phyloP scores from a whole-genome alignment of 805 yeast genomes.

The Hanseniaspora lachancei region DNA sequence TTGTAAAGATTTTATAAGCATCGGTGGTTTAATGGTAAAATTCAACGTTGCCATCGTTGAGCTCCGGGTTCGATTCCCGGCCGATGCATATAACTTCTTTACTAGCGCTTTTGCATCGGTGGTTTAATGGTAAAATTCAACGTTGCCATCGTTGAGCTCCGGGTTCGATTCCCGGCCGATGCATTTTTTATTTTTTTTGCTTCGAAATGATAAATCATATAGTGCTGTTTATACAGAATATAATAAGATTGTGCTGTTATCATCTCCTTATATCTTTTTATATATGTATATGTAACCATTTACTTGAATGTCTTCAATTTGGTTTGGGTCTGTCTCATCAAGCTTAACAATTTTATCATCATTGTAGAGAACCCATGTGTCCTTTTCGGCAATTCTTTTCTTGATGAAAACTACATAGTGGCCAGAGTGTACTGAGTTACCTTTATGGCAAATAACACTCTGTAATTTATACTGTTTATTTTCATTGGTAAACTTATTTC shows the following conservation, averaged over 20 bases:
- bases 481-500: conserved; percentile 15
- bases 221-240: neutral
- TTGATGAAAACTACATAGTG: conserved; percentile 74
- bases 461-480: conserved; percentile 28
- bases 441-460: conserved; percentile 77
- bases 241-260: neutral
- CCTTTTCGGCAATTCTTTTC: conserved; percentile 28
- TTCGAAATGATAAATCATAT: neutral
- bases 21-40: conserved; percentile 29
- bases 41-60: conserved; percentile 29
- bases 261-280: conserved; percentile 13
- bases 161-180: conserved; percentile 28
- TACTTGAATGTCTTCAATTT: conserved; percentile 33
- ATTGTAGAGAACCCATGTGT: conserved; percentile 65
- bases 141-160: conserved; percentile 30
- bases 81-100: conserved; percentile 12
- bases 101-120: conserved; percentile 20
- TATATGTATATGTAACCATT: conserved; percentile 37
- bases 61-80: conserved; percentile 30
- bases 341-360: conserved; percentile 74
- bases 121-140: conserved; percentile 29
- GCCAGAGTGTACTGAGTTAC: conserved; percentile 79
- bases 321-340: conserved; percentile 28
- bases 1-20: conserved; percentile 15
- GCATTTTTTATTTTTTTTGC: conserved; percentile 8